Conservation (phyloP, 805 yeast species). For the Saturnispora saitoi region DNA sequence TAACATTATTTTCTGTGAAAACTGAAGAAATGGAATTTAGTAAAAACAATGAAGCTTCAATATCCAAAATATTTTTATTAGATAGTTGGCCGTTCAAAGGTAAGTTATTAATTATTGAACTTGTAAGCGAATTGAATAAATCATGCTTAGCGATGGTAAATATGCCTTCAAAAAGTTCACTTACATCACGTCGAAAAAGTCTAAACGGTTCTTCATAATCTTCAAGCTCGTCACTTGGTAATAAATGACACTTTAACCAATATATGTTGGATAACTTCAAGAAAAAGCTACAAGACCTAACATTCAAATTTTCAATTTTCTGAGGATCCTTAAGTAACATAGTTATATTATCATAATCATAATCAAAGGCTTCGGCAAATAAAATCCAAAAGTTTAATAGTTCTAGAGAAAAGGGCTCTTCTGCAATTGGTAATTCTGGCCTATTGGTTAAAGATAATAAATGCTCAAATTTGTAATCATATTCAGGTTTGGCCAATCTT, state of each 20-base stretch:
- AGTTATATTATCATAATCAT: constrained; percentile 35
- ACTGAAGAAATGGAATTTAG: constrained; percentile 49
- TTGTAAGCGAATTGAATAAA: constrained; percentile 38
- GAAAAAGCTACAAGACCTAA: constrained; percentile 34
- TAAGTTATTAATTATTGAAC: constrained; percentile 27
- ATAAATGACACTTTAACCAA: constrained; percentile 55
- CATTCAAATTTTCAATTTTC: constrained; percentile 20
- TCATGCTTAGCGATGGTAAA: constrained; percentile 55
- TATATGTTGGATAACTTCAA: constrained; percentile 50
- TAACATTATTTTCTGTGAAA: constrained; percentile 31
- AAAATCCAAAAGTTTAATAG: constrained; percentile 66
- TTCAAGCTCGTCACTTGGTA: constrained; percentile 27
- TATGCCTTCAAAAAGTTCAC: constrained; percentile 66
- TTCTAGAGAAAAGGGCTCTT: constrained; percentile 48
- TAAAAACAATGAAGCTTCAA: constrained; percentile 54
- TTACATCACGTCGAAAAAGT: constrained; percentile 62
- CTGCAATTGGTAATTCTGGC: constrained; percentile 48
- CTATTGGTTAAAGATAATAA: constrained; percentile 46
- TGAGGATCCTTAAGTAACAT: constrained; percentile 28
- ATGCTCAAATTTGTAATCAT: constrained; percentile 37
- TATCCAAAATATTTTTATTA: constrained; percentile 21
- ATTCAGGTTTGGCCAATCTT: constrained; percentile 29
- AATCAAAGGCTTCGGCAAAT: constrained; percentile 46
- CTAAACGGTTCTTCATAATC: constrained; percentile 44
- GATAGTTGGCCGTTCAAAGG: constrained; percentile 16